Evolutionary conservation across 805 yeast genomes (phyloP).

Genomic region (Candida ascalaphidarum): DNA sequence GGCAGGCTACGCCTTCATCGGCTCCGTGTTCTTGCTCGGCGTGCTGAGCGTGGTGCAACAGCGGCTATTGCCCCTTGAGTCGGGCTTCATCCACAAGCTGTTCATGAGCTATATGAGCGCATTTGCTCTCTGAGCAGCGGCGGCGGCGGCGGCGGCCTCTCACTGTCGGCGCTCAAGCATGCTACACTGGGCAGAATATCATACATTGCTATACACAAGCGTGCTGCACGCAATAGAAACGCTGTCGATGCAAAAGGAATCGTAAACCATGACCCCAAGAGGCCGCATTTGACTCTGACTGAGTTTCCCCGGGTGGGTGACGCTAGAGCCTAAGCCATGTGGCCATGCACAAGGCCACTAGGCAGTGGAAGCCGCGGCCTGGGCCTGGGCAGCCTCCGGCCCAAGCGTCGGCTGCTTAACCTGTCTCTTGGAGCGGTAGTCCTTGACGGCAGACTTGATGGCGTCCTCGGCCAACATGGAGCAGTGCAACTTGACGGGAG

Average conservation of each 20-base stretch:
- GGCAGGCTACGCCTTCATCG: constrained; percentile 35
- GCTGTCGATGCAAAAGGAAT: neutral
- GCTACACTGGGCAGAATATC: constrained; percentile 1
- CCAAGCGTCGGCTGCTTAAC: constrained; percentile 50
- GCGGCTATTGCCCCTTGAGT: constrained; percentile 12
- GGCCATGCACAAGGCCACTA: too few relatives aligned
- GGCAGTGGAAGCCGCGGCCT: too few relatives aligned
- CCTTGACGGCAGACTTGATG: constrained; percentile 93
- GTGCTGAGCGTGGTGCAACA: constrained; percentile 24
- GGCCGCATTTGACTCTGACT: too few relatives aligned
- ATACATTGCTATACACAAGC: constrained; percentile 1
- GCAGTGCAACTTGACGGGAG: constrained; percentile 96
- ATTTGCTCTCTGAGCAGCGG: constrained; percentile 7
- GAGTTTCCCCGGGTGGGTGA: too few relatives aligned
- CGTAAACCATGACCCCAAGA: too few relatives aligned
- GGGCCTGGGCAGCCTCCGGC: constrained; percentile 35
- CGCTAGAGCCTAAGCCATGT: too few relatives aligned
- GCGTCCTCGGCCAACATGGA: constrained; percentile 99
- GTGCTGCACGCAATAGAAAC: neutral
- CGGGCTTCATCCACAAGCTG: constrained; percentile 20
- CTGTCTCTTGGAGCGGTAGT: constrained; percentile 77
- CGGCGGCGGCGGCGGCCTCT: constrained; percentile 2
- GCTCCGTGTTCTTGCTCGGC: constrained; percentile 25
- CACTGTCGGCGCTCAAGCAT: too few relatives aligned
- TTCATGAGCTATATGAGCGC: constrained; percentile 18